Percentiles rank a stretch among this genome's conserved stretches.
phyloP scores from a whole-genome alignment of 768 basidiomycete genomes.

The Myochromella boudieri region DNA sequence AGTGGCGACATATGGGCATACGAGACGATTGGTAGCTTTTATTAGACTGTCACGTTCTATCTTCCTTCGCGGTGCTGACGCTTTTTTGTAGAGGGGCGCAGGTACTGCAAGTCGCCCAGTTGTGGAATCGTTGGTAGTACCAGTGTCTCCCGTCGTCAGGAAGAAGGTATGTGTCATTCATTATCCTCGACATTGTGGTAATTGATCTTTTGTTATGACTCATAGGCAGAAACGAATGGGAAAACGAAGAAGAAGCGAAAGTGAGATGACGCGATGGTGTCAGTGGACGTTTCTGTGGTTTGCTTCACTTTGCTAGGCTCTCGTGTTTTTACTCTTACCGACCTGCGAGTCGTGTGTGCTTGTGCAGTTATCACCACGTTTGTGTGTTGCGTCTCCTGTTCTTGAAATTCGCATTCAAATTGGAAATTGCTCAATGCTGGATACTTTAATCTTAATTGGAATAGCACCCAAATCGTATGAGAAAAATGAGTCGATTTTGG shows the following conservation, averaged over 20 bases:
- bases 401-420: neutral
- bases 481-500: too few relatives aligned
- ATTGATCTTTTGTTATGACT: neutral
- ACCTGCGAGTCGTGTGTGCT: too few relatives aligned
- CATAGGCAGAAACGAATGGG: neutral
- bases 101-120: neutral
- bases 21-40: neutral
- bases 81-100: neutral
- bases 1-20: neutral
- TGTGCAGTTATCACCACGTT: neutral
- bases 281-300: too few relatives aligned
- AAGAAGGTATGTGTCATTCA: neutral
- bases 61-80: neutral
- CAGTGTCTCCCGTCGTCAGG: neutral
- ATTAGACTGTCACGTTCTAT: neutral
- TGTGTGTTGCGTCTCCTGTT: neutral
- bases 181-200: neutral
- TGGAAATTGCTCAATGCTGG: too few relatives aligned
- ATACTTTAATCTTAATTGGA: too few relatives aligned
- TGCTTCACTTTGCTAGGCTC: too few relatives aligned
- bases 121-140: neutral
- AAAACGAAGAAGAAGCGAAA: neutral
- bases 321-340: too few relatives aligned
- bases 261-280: too few relatives aligned
- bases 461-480: too few relatives aligned